A percentile compares a stretch with the other conserved stretches of the same genome.
phyloP scores from a whole-genome alignment of 75 land plant genomes.

The Sequoiadendron giganteum region DNA sequence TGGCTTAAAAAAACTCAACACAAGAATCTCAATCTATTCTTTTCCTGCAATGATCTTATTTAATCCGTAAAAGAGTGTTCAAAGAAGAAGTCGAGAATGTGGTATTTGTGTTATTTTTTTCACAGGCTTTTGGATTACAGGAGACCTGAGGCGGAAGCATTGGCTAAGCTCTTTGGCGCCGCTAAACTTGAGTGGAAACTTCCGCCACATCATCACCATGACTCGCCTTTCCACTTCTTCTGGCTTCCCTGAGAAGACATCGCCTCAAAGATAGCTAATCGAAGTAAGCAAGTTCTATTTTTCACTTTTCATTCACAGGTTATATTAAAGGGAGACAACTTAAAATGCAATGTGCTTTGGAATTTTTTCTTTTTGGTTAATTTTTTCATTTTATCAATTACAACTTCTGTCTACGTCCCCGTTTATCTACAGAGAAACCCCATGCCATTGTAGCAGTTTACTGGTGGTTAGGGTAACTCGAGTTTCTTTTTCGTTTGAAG shows the following conservation, averaged over 20 bases:
- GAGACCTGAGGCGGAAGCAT: conserved; percentile 78
- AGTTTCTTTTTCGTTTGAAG: neutral
- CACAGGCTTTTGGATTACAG: conserved; percentile 88
- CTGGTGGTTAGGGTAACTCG: neutral
- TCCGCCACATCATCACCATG: conserved; percentile 70
- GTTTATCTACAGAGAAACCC: neutral
- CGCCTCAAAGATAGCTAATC: conserved; percentile 63
- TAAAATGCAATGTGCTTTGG: neutral
- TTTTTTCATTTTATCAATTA: neutral
- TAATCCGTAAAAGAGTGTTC: neutral
- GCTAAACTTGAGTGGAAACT: conserved; percentile 63
- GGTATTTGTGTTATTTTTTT: conserved; percentile 90
- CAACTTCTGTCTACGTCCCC: neutral
- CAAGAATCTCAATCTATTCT: too few species aligned
- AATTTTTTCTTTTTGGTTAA: neutral
- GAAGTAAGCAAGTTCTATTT: conserved; percentile 50
- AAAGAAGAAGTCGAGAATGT: conserved; percentile 32
- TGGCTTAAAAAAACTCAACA: too few species aligned
- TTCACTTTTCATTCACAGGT: neutral
- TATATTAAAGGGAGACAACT: neutral
- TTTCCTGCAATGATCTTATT: too few species aligned
- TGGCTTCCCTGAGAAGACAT: conserved; percentile 77
- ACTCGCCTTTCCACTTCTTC: conserved; percentile 94
- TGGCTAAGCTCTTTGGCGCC: conserved; percentile 67
- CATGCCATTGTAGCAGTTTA: neutral